Base-by-base conservation (phyloP, 805 yeast genomes). In the Saccharomyces jurei region DNA sequence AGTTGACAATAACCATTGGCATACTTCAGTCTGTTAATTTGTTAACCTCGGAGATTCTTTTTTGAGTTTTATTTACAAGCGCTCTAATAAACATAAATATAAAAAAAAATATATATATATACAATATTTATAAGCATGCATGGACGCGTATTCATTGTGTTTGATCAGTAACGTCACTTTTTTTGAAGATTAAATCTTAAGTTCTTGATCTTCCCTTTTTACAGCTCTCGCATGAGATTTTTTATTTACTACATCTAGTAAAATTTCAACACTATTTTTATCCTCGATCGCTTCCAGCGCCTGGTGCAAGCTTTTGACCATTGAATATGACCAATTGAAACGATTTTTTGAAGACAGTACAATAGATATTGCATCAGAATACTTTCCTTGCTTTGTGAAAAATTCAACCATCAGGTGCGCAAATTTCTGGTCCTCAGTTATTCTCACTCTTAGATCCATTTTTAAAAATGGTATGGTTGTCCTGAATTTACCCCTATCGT, bases 401-500 rank as follows among this genome's bases (percentile, higher is more conserved):
- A 83, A 74, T 14, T 75, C 71, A 1, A 88, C 81, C 87, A 89
- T 84, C 11, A 81, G 74, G 27, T 79, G 69, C 1, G 97, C 96
- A 75, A 90, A 89, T 28, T 52, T 58, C 9, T 62, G 46, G 52
- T 68, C 72, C 3, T 57, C 53, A 26, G 51, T 47, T 44, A 58
- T 52, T 52, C 65, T 62, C 27, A 55, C 54, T 55, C 72, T 75
- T 66, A 82, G 82, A 63, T 86, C 92, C 3, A 75, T 67, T 3
- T 67, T 63, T 51, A 74, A 78, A 73, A 86, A 90, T 2, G 60
- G 58, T 0, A 49, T 26, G 0, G 87, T 76, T 55, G 80, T 81
- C 51, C 97, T 75, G 70, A 78, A 89, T 25, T 66, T 57, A 2
- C 97, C 97, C 62, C 97, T 79, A 63, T 87, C 96, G 1, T 71